Evolutionary conservation across 2,329 filamentous ascomycete species (phyloP), one percentile per base, ranked within the genome.

Genomic region (Pseudonectria buxi): DNA sequence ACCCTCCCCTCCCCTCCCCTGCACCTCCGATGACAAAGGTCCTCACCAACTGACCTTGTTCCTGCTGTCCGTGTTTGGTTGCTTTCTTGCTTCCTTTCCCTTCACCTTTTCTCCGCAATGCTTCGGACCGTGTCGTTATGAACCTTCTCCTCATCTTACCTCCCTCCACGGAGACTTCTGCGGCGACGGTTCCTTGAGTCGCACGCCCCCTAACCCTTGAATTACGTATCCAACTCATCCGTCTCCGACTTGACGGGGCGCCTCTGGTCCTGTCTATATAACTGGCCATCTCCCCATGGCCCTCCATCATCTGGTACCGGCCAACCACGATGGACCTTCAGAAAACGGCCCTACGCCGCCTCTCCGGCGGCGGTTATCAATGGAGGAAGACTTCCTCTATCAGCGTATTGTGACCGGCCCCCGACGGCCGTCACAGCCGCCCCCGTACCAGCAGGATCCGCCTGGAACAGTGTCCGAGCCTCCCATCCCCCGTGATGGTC

Each of bases 361-460:
- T 43, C 54, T 58, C 39, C 60, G 64, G 53, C 63, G 63, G 57
- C 64, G 65, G 49, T 64, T 71, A 49, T 74, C 71, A 32, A 71
- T 74, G 61, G 71, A 74, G 54, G 69, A 74, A 59, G 70, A 74
- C 49, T 58, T 69, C 49, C 65, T 68, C 49, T 74, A 74, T 49
- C 68, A 70, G 36, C 61, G 65, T 46, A 58, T 73, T 53, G 71
- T 74, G 67, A 70, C 63, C 24, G 61, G 56, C 30, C 52, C 58
- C n/a, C 56, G 59, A 44, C 67, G 65, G 46, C 65, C 64, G 14
- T 66, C 66, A 33, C 64, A 65, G 44, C 69, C 69, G 39, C 69
- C 69, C 29, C 62, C 64, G 12, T 72, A 73, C 47, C 58, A 64
- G 49, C 50, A 52, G 45, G 46, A 53, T 39, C 37, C 41, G 35